Conservation (phyloP, 257 asterid genomes). For the Rhazya stricta region DNA sequence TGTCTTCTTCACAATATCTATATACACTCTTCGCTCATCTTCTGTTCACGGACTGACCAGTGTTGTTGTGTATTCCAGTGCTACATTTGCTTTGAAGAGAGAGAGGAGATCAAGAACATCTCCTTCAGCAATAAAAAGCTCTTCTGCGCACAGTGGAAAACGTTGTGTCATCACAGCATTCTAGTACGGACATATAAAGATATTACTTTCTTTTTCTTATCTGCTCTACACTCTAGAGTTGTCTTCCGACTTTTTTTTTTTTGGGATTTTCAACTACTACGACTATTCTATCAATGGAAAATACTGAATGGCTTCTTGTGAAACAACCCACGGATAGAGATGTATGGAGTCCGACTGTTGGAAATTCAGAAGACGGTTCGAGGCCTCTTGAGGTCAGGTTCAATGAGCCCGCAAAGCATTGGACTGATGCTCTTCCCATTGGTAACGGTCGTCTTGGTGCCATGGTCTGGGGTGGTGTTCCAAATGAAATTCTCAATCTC, state of each 20-base stretch:
- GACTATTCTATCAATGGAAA: slow-evolving; percentile 20
- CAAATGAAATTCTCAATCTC: slow-evolving; percentile 63
- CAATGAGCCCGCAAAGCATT: slow-evolving; percentile 46
- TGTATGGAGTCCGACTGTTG: slow-evolving; percentile 46
- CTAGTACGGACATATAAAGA: neutral
- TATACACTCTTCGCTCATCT: neutral
- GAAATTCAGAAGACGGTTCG: slow-evolving; percentile 18
- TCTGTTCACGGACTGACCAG: neutral
- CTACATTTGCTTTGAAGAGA: neutral
- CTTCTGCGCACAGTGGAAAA: neutral
- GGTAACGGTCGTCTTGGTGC: slow-evolving; percentile 91
- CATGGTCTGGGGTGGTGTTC: slow-evolving; percentile 75
- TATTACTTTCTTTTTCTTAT: neutral
- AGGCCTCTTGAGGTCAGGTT: slow-evolving; percentile 56
- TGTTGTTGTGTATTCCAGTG: neutral
- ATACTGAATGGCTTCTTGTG: slow-evolving; percentile 22
- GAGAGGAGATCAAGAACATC: neutral
- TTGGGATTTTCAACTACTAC: neutral
- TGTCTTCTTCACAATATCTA: slow-evolving; percentile 4
- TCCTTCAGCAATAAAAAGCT: neutral
- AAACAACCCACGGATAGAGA: slow-evolving; percentile 37
- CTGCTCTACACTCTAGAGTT: neutral
- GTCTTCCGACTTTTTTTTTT: neutral
- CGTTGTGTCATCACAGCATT: neutral
- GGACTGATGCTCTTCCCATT: slow-evolving; percentile 89